These are phyloP conservation scores for Solanum chacoense DNA, from an alignment of 305 asterid species.

Conservation along the genomic window DNA sequence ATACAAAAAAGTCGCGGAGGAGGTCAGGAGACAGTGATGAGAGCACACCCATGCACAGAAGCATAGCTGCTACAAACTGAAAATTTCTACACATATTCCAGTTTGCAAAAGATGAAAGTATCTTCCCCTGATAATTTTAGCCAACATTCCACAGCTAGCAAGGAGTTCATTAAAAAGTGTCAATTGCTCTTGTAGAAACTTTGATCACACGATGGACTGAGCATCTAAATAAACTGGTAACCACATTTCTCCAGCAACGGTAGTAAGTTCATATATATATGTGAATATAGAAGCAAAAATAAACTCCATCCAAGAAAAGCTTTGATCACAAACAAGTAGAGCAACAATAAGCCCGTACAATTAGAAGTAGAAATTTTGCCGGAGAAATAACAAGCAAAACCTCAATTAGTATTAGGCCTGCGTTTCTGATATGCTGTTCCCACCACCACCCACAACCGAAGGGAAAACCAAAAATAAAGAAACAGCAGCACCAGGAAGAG, in stretches of 20 bases:
- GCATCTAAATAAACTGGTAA: neutral
- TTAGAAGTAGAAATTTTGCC: neutral
- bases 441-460: neutral
- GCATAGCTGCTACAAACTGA: neutral
- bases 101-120: neutral
- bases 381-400: neutral
- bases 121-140: neutral
- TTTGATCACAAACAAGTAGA: neutral
- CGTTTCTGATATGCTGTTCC: neutral
- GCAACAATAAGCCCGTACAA: neutral
- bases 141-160: neutral
- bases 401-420: neutral
- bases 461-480: neutral
- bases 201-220: neutral
- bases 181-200: neutral
- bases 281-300: neutral
- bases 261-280: neutral
- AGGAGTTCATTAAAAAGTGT: neutral
- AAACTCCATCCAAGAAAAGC: neutral
- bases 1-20: neutral
- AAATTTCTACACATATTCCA: neutral
- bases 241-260: neutral
- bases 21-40: neutral
- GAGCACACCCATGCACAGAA: neutral
- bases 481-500: neutral